These are phyloP conservation scores for Starmerella stigmatis DNA, from an alignment of 805 yeast genomes.

Conservation along the genomic window DNA sequence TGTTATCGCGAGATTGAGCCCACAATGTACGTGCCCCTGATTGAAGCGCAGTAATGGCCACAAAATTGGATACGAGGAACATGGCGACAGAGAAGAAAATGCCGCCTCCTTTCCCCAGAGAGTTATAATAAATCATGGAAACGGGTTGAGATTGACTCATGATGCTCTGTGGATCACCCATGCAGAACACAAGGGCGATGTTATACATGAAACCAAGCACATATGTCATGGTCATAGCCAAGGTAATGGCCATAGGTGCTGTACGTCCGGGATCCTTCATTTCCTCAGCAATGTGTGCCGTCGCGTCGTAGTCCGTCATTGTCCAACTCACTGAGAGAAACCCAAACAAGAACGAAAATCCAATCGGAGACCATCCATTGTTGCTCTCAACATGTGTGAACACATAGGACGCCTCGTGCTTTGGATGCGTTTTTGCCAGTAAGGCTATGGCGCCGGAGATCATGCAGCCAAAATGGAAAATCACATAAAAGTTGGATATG, in stretches of 20 bases:
- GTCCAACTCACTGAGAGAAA: constrained; percentile 35
- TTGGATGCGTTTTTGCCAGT: constrained; percentile 42
- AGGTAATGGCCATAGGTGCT: constrained; percentile 50
- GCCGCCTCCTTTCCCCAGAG: constrained; percentile 56
- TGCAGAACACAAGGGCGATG: constrained; percentile 28
- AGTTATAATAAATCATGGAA: constrained; percentile 53
- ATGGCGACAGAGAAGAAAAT: constrained; percentile 50
- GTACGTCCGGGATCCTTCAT: constrained; percentile 44
- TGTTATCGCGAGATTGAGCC: constrained; percentile 69
- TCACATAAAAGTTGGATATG: constrained; percentile 42
- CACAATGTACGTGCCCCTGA: constrained; percentile 62
- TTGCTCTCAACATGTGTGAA: constrained; percentile 39
- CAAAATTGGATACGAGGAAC: constrained; percentile 51
- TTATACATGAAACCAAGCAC: constrained; percentile 28
- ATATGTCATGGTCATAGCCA: constrained; percentile 33
- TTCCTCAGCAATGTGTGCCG: constrained; percentile 64
- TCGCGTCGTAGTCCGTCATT: constrained; percentile 66
- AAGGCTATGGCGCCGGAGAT: constrained; percentile 44
- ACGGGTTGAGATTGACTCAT: constrained; percentile 38
- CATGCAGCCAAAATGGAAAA: constrained; percentile 40
- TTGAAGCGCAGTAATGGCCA: constrained; percentile 52
- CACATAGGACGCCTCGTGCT: constrained; percentile 38
- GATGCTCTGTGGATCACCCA: constrained; percentile 25
- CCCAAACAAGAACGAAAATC: constrained; percentile 52
- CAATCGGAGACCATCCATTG: constrained; percentile 43